These are phyloP conservation scores for Lecanicillium sp. DNA, from an alignment of 2,329 filamentous ascomycete genomes.

Conservation along the genomic window DNA sequence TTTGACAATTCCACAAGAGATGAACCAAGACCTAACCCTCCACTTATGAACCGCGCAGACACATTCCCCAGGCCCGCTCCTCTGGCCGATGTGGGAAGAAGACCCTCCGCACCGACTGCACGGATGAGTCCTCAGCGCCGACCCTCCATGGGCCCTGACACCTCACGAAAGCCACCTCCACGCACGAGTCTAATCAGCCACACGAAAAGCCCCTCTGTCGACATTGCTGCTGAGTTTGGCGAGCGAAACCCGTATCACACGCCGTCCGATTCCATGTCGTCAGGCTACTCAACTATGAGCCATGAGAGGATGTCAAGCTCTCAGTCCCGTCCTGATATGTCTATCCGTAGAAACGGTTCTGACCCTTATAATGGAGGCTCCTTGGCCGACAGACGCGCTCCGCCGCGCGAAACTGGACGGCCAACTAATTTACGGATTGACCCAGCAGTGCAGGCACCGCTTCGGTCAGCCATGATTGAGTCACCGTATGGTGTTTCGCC, in stretches of 20 bases:
- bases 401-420: constrained; percentile 26
- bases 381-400: constrained; percentile 39
- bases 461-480: constrained; percentile 16
- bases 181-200: constrained; percentile 38
- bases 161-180: constrained; percentile 44
- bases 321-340: constrained; percentile 36
- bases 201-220: constrained; percentile 36
- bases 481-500: constrained; percentile 21
- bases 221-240: constrained; percentile 54
- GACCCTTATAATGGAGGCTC: constrained; percentile 32
- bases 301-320: constrained; percentile 53
- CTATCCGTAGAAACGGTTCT: constrained; percentile 6
- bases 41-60: constrained; percentile 39
- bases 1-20: constrained; percentile 41
- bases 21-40: constrained; percentile 25
- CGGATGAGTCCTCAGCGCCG: constrained; percentile 24
- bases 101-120: constrained; percentile 39
- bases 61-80: constrained; percentile 41
- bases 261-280: constrained; percentile 56
- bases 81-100: constrained; percentile 32
- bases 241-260: constrained; percentile 57
- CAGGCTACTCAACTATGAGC: constrained; percentile 54
- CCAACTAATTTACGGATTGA: constrained; percentile 25
- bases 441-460: constrained; percentile 19
- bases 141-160: constrained; percentile 34